Evolutionary conservation across 2,329 filamentous ascomycete genomes (phyloP), one percentile per base, ranked within the genome.

Genomic region (Epicoccum nigrum): DNA sequence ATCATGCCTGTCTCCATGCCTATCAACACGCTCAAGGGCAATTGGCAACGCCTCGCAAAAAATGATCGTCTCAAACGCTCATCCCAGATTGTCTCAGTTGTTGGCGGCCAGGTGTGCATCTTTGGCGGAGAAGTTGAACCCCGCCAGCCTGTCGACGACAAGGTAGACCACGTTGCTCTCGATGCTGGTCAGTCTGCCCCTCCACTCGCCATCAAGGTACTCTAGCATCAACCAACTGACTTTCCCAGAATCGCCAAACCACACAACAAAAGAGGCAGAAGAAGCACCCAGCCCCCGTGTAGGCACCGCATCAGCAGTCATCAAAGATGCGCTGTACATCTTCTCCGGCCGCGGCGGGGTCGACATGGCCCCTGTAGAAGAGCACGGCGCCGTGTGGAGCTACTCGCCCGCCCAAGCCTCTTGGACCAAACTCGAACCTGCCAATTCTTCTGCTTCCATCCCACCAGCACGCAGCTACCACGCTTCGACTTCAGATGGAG

Each of bases 281-380:
- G 11, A 55, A 25, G 79, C 88, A 1, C 90, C 90, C 0, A 73
- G 78, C 1, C 80, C 89, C 2, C 84, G 91, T 16, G 84, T 92
- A 2, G 91, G 91, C 16, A 84, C 90, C 59, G 86, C 90, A 27
- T 84, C 87, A 0, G 83, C 86, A 11, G 81, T 85, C 1, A 82
- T 94, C 51, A 81, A 86, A 51, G 81, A 82, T 35, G 85, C 85
- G 17, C 85, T 95, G 63, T 93, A 93, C 73, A 58, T 95, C 33
- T 96, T 92, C 72, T 91, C 90, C 39, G 91, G 92, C 8, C 85
- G 89, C 35, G 86, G 87, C 27, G 88, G 88, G 0, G 74, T 79
- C 3, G 84, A 84, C 21, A 86, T 89, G 83, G 77, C 82, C 1
- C 85, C 89, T 0, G 78, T 96, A 9, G 84, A 92, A 44, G 91